Conservation (phyloP, 257 asterid genomes). For the Salvia hispanica region DNA sequence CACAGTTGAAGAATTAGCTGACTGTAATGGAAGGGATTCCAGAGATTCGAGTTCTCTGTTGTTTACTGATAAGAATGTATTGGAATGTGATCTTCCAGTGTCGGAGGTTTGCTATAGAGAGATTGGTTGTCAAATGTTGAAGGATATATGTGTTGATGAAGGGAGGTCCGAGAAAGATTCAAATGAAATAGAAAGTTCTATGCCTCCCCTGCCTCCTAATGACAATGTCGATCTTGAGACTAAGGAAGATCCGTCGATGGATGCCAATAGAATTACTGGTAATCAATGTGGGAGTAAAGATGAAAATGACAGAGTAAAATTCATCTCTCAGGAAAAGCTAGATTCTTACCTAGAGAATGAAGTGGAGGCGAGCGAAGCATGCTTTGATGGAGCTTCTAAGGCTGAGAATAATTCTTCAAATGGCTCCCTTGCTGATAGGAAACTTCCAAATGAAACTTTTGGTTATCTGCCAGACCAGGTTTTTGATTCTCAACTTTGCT, state of each 20-base stretch:
- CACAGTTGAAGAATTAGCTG: slow-evolving; percentile 31
- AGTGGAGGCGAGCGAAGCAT: slow-evolving; percentile 30
- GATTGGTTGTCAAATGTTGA: slow-evolving; percentile 45
- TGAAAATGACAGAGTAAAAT: slow-evolving; percentile 29
- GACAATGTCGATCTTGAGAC: slow-evolving; percentile 31
- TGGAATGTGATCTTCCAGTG: slow-evolving; percentile 58
- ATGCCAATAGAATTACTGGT: slow-evolving; percentile 25
- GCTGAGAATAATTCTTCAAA: slow-evolving; percentile 31
- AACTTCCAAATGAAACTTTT: slow-evolving; percentile 38
- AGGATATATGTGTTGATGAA: slow-evolving; percentile 83
- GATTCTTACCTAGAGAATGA: slow-evolving; percentile 32
- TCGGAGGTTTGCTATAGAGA: slow-evolving; percentile 58
- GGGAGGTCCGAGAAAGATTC: slow-evolving; percentile 54
- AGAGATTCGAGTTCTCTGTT: slow-evolving; percentile 36
- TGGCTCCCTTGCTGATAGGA: slow-evolving; percentile 37
- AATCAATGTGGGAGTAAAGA: slow-evolving; percentile 36
- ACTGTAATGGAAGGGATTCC: slow-evolving; percentile 32
- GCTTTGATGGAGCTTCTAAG: slow-evolving; percentile 24
- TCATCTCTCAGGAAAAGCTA: slow-evolving; percentile 27
- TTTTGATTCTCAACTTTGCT: slow-evolving; percentile 24
- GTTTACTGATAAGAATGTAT: slow-evolving; percentile 54
- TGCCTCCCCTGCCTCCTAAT: slow-evolving; percentile 33
- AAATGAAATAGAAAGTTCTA: slow-evolving; percentile 33
- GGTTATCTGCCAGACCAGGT: slow-evolving; percentile 51
- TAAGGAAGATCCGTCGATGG: slow-evolving; percentile 24